Base-by-base conservation (phyloP, 2,329 filamentous ascomycete genomes). In the Xylariaceae sp. region DNA sequence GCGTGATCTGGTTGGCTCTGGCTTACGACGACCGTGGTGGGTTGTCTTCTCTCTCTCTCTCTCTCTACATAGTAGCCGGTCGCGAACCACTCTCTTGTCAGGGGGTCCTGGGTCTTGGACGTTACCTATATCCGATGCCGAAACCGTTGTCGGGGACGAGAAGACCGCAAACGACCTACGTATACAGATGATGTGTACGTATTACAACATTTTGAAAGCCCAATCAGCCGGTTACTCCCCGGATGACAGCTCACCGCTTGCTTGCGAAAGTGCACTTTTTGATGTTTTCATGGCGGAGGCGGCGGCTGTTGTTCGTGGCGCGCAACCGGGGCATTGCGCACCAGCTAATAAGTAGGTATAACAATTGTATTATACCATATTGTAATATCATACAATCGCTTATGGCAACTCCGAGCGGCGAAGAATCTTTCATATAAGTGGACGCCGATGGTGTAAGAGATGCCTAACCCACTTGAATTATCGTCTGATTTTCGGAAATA, bases 391-490 rank as follows among this genome's bases (percentile, higher is more conserved):
- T n/a, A n/a, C n/a, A n/a, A n/a, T n/a, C 23, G 23, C 23, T 26
- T 9, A 26, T 26, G 23, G 23, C 23, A 26, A 26, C 23, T 26
- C 23, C 9, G 9, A 4, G 23, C 23, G 23, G 23, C 23, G 9
- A n/a, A n/a, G n/a, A n/a, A n/a, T 52, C 51, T 54, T 46, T 58
- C 42, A 42, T 52, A 52, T 55, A 20, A 47, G 23, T 53, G 49
- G 29, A 49, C 29, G 32, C 23, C 54, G 20, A 45, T 54, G 56
- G 52, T 54, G 59, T 49, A 55, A 46, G 48, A 52, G 47, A 19
- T 37, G 32, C 9, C 7, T 12, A 16, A n/a, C 32, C 32, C 14
- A 16, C 32, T 10, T 37, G 3, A 7, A 37, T 37, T 10, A 16
- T 16, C 9, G 32, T 37, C 32, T 37, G 32, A 16, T 37, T 37